Base-by-base conservation (phyloP, 495 filamentous ascomycete genomes). In the Hyaloscypha hepaticicola region DNA sequence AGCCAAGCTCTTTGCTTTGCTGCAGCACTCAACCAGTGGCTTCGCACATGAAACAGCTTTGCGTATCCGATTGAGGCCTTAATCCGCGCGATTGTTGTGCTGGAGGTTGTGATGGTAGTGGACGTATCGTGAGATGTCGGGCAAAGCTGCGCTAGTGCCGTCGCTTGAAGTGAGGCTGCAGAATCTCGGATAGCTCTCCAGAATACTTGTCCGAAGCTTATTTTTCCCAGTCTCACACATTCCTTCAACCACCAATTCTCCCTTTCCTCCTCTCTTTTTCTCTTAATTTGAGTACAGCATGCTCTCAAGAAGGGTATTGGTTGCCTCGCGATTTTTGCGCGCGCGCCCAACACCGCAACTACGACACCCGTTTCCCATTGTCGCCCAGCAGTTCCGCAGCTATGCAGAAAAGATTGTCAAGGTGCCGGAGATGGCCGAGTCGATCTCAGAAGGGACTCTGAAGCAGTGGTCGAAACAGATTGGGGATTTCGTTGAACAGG, bases 391-490 rank as follows among this genome's bases (percentile, higher is more conserved):
- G 72, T 77, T 84, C 51, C 79, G 81, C 51, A 77, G 63, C 64
- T 85, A 84, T 72, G 93, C 91, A 73, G 91, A 96, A 65, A 87
- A 81, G 61, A 78, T 93, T 56, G 87, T 99, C 75, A 95, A 97
- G 78, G 96, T 97, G 70, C 96, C 95, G 21, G 83, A 93, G 71
- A 99, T 99, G 95, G 95, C 95, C 60, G 95, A 99, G 76, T 99
- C 96, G 16, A 98, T 99, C 74, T 96, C 91, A 48, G 95, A 99
- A 77, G 95, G 95, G 60, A 98, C 96, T 22, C 76, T 99, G 73
- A 98, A 96, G 79, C 92, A 96, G 71, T 99, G 90, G 80, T 89
- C 86, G 64, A 98, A 98, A 84, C 86, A 96, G 79, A 81, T 97
- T 74, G 95, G 95, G 61, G 96, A 99, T 79, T 95, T 85, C 70